These are phyloP conservation scores for Microbotryomycetes sp. DNA, from an alignment of 1,284 basidiomycete genomes.

Conservation along the genomic window DNA sequence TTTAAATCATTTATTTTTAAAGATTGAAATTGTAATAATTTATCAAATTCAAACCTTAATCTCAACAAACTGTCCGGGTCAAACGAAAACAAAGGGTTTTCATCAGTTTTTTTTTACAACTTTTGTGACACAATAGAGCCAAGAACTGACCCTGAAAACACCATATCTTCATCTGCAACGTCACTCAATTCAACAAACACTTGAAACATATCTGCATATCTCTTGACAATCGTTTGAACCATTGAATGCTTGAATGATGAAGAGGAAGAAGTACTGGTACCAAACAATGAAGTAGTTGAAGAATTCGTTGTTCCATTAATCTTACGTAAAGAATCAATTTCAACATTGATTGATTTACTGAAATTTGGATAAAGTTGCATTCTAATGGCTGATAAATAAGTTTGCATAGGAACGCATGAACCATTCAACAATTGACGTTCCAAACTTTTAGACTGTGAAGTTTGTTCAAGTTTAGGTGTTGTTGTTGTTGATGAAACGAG, in stretches of 20 bases:
- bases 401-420: constrained; percentile 67
- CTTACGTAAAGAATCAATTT: constrained; percentile 71
- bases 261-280: constrained; percentile 52
- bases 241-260: constrained; percentile 56
- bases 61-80: constrained; percentile 60
- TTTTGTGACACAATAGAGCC: background rate
- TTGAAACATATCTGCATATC: constrained; percentile 71
- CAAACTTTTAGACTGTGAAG: background rate
- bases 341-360: constrained; percentile 76
- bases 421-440: constrained; percentile 55
- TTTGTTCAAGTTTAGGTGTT: background rate
- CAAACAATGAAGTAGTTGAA: constrained; percentile 56
- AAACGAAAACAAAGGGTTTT: background rate
- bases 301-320: constrained; percentile 61
- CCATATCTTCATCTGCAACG: constrained; percentile 72
- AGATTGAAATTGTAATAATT: constrained; percentile 66
- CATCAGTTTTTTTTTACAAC: constrained; percentile 7
- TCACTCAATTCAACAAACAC: constrained; percentile 70
- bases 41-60: constrained; percentile 74
- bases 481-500: background rate
- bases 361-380: constrained; percentile 85
- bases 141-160: constrained; percentile 73
- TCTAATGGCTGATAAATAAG: constrained; percentile 68
- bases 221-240: constrained; percentile 54
- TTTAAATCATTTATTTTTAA: constrained; percentile 58